Percentiles rank a stretch among this genome's conserved stretches.
phyloP scores from a whole-genome alignment of 192 early-diverging fungal genomes.

The Coemansia sp. region DNA sequence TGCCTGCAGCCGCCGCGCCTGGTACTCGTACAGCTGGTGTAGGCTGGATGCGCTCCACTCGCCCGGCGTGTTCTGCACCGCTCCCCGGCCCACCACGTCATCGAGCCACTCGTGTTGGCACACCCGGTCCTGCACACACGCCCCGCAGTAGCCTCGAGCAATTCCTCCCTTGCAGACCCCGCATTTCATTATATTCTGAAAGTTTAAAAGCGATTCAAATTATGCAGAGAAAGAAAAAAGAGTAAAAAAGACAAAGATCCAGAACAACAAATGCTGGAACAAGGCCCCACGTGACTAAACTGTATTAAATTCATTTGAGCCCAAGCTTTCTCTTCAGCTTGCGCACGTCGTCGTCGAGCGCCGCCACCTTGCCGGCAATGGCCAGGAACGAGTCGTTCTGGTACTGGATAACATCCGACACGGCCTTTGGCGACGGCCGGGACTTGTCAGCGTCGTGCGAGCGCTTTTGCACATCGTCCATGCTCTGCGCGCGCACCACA shows the following conservation, averaged over 20 bases:
- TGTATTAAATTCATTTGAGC: slow-evolving; percentile 8
- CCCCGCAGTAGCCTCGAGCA: slow-evolving; percentile 34
- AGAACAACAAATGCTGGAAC: neutral
- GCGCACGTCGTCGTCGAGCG: slow-evolving; percentile 36
- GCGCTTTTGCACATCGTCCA: neutral
- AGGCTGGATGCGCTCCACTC: neutral
- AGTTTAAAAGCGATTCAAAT: neutral
- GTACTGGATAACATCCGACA: slow-evolving; percentile 36
- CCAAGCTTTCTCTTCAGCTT: slow-evolving; percentile 23
- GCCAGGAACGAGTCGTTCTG: slow-evolving; percentile 50
- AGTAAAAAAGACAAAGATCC: neutral
- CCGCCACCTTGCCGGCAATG: slow-evolving; percentile 41
- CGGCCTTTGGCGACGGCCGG: slow-evolving; percentile 22
- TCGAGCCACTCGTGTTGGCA: slow-evolving; percentile 37
- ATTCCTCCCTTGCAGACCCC: slow-evolving; percentile 26
- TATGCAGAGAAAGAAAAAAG: neutral
- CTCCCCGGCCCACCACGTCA: neutral
- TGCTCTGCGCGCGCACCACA: slow-evolving; percentile 3
- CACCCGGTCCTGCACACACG: slow-evolving; percentile 41
- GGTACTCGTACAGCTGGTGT: slow-evolving; percentile 31
- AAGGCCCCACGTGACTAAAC: neutral
- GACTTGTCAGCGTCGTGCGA: neutral
- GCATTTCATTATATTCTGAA: slow-evolving; percentile 45
- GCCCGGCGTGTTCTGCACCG: neutral
- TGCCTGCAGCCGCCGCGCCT: slow-evolving; percentile 15